Evolutionary conservation across 495 filamentous ascomycete species (phyloP), one percentile per base, ranked within the genome.

Genomic region (Cercophora scortea): DNA sequence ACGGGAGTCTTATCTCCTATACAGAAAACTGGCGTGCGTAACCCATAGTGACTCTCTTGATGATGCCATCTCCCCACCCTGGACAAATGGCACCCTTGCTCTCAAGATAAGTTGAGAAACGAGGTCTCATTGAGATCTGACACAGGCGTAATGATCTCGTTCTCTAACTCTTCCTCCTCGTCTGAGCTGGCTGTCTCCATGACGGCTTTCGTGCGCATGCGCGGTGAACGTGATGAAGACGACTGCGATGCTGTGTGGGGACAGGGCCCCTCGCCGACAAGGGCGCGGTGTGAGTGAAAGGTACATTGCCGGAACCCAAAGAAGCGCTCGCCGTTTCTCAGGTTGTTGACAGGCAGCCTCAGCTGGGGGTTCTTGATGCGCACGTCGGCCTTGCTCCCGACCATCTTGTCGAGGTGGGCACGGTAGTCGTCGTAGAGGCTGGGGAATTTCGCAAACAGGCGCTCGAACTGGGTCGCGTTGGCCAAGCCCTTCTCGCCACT

Each of bases 311-410:
- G 61, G 47, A 74, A 77, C 0, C 74, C 74, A 57, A 75, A 77
- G 19, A 70, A 60, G 34, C 73, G 70, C 62, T 72, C 73, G 16
- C 70, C 71, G 53, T 64, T 74, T 35, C 63, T 59, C 6, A 75
- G 61, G 36, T 63, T 63, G 58, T 75, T 77, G 39, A 63, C 66
- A 4, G 72, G 72, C 3, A 77, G 56, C 42, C 73, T 57, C 12
- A 77, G 64, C 58, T 75, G 73, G 0, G 74, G 74, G 60, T 76
- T 76, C 63, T 77, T 77, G 57, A 75, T 63, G 50, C 67, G 62
- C 47, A 71, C 55, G 53, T 76, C 71, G 32, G 72, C 65, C 39
- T 71, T 62, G 52, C 65, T 65, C 45, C 60, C 57, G 7, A 58
- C 52, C 65, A 76, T 71, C 60, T 73, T 74, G 34, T 56, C 53